These are phyloP conservation scores for Prunus mira DNA, from an alignment of 306 rosid genomes.

Conservation along the genomic window DNA sequence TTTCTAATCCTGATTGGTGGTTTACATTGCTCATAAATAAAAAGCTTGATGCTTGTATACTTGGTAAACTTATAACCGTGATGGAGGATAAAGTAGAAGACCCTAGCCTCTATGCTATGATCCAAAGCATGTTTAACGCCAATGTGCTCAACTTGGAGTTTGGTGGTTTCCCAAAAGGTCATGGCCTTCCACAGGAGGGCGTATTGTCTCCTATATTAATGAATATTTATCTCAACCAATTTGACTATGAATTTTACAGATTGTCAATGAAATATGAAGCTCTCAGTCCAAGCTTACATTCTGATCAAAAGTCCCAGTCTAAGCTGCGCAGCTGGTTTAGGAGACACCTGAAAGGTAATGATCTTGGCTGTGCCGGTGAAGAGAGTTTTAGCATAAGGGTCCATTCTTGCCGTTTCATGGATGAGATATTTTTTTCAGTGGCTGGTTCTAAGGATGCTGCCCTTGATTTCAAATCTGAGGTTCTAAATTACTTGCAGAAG, in stretches of 20 bases:
- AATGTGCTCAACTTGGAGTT: slow-evolving; percentile 75
- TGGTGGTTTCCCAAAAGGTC: slow-evolving; percentile 85
- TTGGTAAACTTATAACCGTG: slow-evolving; percentile 46
- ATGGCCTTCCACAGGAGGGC: slow-evolving; percentile 96
- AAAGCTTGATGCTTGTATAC: slow-evolving; percentile 50
- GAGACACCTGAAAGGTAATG: slow-evolving; percentile 51
- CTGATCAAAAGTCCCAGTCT: slow-evolving; percentile 42
- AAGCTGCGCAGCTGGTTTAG: slow-evolving; percentile 78
- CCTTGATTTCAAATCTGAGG: slow-evolving; percentile 52
- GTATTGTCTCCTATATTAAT: slow-evolving; percentile 74
- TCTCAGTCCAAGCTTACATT: slow-evolving; percentile 24
- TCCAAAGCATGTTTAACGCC: slow-evolving; percentile 63
- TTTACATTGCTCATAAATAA: slow-evolving; percentile 57
- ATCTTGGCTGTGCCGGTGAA: slow-evolving; percentile 26
- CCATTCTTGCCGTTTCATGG: slow-evolving; percentile 76
- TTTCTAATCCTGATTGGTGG: slow-evolving; percentile 78
- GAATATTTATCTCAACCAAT: slow-evolving; percentile 78
- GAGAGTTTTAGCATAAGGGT: slow-evolving; percentile 39
- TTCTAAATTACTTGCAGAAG: slow-evolving; percentile 50
- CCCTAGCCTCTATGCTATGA: slow-evolving; percentile 43
- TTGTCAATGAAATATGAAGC: slow-evolving; percentile 84
- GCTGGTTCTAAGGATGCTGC: slow-evolving; percentile 78
- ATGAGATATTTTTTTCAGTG: slow-evolving; percentile 70
- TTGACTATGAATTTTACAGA: slow-evolving; percentile 79
- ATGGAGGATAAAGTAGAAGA: slow-evolving; percentile 86